phyloP scores from a whole-genome alignment of 2,329 filamentous ascomycete species.

The Scopulariopsis brevicaulis region DNA sequence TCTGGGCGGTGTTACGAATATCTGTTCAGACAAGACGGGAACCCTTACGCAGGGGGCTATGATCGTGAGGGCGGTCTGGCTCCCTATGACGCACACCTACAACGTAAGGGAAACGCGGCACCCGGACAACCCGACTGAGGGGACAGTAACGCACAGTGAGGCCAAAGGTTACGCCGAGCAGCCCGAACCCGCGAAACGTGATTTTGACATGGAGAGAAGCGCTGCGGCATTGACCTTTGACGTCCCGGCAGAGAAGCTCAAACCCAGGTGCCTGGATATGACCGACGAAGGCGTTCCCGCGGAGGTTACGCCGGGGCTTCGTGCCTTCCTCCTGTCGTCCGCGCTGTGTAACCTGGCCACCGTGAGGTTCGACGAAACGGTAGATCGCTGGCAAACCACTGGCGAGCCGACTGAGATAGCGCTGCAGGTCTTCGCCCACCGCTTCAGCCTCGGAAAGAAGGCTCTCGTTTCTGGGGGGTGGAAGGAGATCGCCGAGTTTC shows the following conservation, averaged over 20 bases:
- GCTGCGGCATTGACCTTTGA: constrained; percentile 50
- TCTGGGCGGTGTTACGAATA: constrained; percentile 59
- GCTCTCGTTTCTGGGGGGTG: constrained; percentile 39
- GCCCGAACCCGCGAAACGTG: constrained; percentile 26
- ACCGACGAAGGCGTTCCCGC: constrained; percentile 23
- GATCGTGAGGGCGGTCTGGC: constrained; percentile 57
- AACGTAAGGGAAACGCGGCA: constrained; percentile 50
- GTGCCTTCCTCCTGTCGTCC: constrained; percentile 39
- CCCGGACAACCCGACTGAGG: constrained; percentile 49
- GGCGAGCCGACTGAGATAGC: constrained; percentile 69
- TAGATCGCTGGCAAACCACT: constrained; percentile 50
- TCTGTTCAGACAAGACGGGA: constrained; percentile 65
- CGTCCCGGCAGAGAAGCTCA: constrained; percentile 44
- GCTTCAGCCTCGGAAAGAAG: constrained; percentile 51
- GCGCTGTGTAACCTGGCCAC: constrained; percentile 57
- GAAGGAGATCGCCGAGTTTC: constrained; percentile 58
- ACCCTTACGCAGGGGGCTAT: constrained; percentile 59
- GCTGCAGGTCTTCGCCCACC: constrained; percentile 62
- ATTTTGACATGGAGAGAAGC: constrained; percentile 49
- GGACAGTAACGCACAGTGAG: constrained; percentile 32
- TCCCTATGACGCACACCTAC: constrained; percentile 44
- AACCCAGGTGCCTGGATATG: constrained; percentile 20
- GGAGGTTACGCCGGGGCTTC: constrained; percentile 36
- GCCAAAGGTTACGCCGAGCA: constrained; percentile 14
- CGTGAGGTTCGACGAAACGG: constrained; percentile 41